Conservation (phyloP, 768 basidiomycete genomes). For the Kwoniella newhampshirensis region DNA sequence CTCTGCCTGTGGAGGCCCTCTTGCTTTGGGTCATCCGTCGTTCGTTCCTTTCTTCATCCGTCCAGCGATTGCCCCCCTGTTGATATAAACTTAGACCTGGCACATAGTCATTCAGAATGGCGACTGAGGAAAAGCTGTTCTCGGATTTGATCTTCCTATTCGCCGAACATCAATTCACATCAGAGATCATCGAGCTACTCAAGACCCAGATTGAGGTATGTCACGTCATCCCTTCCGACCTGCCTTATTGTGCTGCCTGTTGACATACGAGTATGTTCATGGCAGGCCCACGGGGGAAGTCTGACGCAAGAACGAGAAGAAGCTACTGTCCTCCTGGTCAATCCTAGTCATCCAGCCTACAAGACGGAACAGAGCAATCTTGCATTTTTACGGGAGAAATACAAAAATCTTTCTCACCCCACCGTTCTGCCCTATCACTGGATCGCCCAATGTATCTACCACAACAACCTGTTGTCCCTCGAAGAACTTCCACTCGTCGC, state of each 20-base stretch:
- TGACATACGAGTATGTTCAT: background rate
- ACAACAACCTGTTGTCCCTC: background rate
- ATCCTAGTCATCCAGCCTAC: conserved; percentile 18
- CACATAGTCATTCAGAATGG: too few relatives aligned
- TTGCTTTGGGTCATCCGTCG: too few relatives aligned
- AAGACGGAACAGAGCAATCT: conserved; percentile 13
- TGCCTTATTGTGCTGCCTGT: background rate
- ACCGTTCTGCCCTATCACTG: conserved; percentile 34
- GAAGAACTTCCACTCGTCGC: conserved; percentile 1
- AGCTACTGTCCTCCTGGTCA: conserved; percentile 25
- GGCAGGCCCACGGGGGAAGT: conserved; percentile 18
- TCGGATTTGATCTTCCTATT: conserved; percentile 16
- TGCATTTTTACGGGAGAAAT: conserved; percentile 4
- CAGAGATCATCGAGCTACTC: background rate
- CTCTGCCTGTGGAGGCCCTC: too few relatives aligned
- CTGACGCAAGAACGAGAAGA: conserved; percentile 6
- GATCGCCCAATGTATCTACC: conserved; percentile 17
- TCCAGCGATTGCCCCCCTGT: too few relatives aligned
- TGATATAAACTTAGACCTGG: too few relatives aligned
- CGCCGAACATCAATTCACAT: conserved; percentile 29
- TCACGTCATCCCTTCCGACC: background rate
- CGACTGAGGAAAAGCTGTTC: too few relatives aligned
- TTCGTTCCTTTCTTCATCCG: too few relatives aligned
- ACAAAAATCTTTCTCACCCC: conserved; percentile 20
- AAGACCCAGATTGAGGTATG: conserved; percentile 18